Evolutionary conservation across 2,329 filamentous ascomycete genomes (phyloP).

Genomic region (Cryphonectria carpinicola): DNA sequence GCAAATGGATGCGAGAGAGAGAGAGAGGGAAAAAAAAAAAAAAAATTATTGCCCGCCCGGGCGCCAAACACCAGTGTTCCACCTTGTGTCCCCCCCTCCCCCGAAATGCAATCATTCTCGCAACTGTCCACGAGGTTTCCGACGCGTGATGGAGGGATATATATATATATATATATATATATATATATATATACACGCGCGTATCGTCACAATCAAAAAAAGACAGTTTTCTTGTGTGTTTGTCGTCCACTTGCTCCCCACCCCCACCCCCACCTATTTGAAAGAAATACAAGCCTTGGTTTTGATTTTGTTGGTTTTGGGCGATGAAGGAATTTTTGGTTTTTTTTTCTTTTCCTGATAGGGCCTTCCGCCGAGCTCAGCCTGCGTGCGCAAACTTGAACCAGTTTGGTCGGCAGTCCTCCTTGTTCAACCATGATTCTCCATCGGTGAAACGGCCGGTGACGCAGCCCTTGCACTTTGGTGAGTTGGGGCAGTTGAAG

Average conservation of each 20-base stretch:
- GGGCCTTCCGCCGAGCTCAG: slow-evolving; percentile 44
- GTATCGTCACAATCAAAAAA: slow-evolving; percentile 4
- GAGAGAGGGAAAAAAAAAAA: neutral
- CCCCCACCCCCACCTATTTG: slow-evolving; percentile 4
- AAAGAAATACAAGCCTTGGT: slow-evolving; percentile 21
- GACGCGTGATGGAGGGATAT: slow-evolving; percentile 19
- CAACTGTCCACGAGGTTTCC: slow-evolving; percentile 24
- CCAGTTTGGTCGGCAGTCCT: slow-evolving; percentile 95
- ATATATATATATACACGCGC: no score
- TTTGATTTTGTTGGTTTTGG: neutral
- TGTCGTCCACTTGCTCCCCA: neutral
- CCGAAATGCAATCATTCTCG: slow-evolving; percentile 25
- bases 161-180: slow-evolving; percentile 22
- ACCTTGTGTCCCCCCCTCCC: slow-evolving; percentile 5
- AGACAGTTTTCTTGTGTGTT: neutral
- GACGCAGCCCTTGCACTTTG: slow-evolving; percentile 88
- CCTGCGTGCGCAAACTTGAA: slow-evolving; percentile 92
- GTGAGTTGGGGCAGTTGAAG: slow-evolving; percentile 97
- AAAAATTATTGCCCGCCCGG: slow-evolving; percentile 13
- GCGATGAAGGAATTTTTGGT: slow-evolving; percentile 20
- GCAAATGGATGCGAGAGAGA: neutral
- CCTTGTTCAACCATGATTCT: slow-evolving; percentile 79
- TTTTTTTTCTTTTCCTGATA: slow-evolving; percentile 19
- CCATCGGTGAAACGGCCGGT: slow-evolving; percentile 88
- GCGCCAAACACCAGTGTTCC: slow-evolving; percentile 28